Evolutionary conservation across 2,329 filamentous ascomycete species (phyloP).

Genomic region (Setomelanomma holmii): DNA sequence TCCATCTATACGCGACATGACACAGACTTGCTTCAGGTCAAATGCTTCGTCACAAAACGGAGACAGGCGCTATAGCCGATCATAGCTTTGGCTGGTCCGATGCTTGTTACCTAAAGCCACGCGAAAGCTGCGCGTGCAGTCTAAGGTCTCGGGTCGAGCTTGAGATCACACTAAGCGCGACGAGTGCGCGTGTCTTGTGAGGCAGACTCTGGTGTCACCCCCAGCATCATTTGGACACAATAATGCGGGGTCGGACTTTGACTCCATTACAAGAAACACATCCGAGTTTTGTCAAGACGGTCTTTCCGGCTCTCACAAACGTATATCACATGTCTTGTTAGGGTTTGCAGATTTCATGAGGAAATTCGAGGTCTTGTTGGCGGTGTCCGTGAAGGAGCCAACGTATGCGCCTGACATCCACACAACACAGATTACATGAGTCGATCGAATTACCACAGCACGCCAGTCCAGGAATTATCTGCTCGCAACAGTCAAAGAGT

Average conservation of each 20-base stretch:
- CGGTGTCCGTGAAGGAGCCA: too few relatives aligned
- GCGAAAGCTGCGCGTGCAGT: constrained; percentile 19
- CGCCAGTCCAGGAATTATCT: background rate
- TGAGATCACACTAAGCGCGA: background rate
- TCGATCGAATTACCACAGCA: background rate
- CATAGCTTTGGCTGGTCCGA: background rate
- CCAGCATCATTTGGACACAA: constrained; percentile 10
- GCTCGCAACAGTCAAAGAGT: background rate
- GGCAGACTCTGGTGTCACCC: constrained; percentile 16
- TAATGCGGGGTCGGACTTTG: constrained; percentile 14
- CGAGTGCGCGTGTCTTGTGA: constrained; percentile 11
- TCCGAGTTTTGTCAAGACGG: background rate
- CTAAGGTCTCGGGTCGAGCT: background rate
- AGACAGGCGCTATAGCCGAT: background rate
- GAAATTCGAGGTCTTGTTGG: too few relatives aligned
- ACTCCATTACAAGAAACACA: constrained; percentile 1
- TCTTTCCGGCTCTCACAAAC: too few relatives aligned
- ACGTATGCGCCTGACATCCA: too few relatives aligned
- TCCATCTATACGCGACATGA: background rate
- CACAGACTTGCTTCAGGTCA: background rate
- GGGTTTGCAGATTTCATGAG: too few relatives aligned
- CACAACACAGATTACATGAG: too few relatives aligned
- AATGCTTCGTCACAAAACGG: background rate
- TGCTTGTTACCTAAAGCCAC: constrained; percentile 14
- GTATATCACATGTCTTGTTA: too few relatives aligned